phyloP scores from a whole-genome alignment of 208 protist genomes.

The Trypanosoma vivax region DNA sequence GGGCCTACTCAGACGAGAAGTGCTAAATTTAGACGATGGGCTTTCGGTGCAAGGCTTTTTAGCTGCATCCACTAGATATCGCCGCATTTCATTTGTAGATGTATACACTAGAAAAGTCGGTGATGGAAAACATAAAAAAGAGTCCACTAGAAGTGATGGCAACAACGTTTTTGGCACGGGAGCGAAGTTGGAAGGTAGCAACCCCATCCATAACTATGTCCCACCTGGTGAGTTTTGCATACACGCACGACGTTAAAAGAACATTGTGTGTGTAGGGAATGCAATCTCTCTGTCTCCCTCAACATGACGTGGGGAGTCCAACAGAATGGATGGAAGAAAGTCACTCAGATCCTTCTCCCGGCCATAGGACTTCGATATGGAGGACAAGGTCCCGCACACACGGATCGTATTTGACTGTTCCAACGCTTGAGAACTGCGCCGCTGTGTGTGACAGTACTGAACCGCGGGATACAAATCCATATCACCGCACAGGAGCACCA shows the following conservation, averaged over 20 bases:
- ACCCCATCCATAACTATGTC: no score
- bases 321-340: slow-evolving; percentile 76
- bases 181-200: no score
- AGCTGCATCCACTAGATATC: no score
- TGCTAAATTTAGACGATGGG: no score
- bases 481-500: slow-evolving; percentile 82
- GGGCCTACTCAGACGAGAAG: no score
- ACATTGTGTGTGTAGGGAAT: slow-evolving; percentile 49
- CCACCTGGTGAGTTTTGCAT: neutral
- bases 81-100: no score
- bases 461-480: slow-evolving; percentile 70
- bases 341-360: slow-evolving; percentile 75
- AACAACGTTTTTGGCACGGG: no score
- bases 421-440: slow-evolving; percentile 22
- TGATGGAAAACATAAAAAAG: no score
- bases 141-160: no score
- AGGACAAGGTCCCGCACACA: slow-evolving; percentile 66
- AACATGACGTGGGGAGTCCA: slow-evolving; percentile 52
- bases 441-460: slow-evolving; percentile 73
- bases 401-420: slow-evolving; percentile 47
- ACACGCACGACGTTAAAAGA: slow-evolving; percentile 14
- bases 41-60: no score
- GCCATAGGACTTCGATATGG: slow-evolving; percentile 71
- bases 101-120: no score
- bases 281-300: slow-evolving; percentile 45